Conservation (phyloP, 192 early-diverging fungal species). For the Coemansia sp. region DNA sequence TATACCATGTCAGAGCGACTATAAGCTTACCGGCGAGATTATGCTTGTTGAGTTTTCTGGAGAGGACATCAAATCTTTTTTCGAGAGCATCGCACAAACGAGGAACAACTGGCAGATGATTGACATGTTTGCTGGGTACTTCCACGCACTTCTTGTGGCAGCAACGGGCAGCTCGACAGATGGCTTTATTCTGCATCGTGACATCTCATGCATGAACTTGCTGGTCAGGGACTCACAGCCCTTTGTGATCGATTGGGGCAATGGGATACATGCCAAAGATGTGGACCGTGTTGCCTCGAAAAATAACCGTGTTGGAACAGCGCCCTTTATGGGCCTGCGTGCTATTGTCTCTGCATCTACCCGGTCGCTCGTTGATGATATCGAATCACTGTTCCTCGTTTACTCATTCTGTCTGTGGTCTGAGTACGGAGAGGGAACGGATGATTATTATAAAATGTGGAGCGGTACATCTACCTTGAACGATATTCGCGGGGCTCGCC, state of each 20-base stretch:
- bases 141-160: background rate
- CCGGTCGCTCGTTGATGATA: background rate
- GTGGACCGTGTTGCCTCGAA: background rate
- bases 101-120: background rate
- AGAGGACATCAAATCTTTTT: background rate
- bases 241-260: background rate
- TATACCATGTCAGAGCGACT: background rate
- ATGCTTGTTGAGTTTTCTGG: background rate
- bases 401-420: background rate
- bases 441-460: background rate
- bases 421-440: background rate
- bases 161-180: background rate
- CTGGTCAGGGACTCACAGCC: background rate
- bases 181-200: background rate
- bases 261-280: background rate
- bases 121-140: background rate
- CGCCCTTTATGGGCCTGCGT: background rate
- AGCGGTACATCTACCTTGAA: background rate
- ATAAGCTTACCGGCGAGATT: background rate
- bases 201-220: background rate
- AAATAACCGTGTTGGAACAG: background rate
- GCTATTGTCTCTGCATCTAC: background rate
- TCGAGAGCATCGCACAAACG: background rate
- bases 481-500: background rate
- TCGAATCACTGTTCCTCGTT: background rate